These are phyloP conservation scores for Ceratocystis huliohia DNA, from an alignment of 2,329 filamentous ascomycete species.

Conservation along the genomic window DNA sequence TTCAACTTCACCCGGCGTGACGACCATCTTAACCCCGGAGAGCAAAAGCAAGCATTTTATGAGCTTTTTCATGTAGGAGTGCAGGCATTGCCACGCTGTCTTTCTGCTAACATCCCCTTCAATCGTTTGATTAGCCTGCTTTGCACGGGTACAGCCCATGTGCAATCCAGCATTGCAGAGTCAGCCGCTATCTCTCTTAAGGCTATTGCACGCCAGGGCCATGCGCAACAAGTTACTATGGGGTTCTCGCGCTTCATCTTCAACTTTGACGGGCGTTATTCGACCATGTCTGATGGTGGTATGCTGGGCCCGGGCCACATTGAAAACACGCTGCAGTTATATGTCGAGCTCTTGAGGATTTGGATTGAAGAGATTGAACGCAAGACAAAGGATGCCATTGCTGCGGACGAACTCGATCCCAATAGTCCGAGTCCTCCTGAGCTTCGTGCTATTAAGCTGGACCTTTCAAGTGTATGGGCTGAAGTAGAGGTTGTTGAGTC, in stretches of 20 bases:
- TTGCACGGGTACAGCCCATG: conserved; percentile 92
- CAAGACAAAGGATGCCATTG: conserved; percentile 61
- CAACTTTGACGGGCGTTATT: conserved; percentile 93
- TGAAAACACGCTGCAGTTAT: conserved; percentile 81
- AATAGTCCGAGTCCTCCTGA: conserved; percentile 39
- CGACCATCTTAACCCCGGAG: conserved; percentile 56
- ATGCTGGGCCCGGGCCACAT: conserved; percentile 92
- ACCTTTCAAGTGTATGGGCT: conserved; percentile 76
- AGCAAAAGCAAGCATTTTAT: conserved; percentile 90
- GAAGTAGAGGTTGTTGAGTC: conserved; percentile 96
- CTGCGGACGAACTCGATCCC: conserved; percentile 39
- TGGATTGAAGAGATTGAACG: conserved; percentile 96
- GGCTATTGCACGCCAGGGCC: conserved; percentile 82
- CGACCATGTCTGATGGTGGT: conserved; percentile 94
- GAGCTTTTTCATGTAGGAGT: conserved; percentile 91
- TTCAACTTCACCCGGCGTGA: conserved; percentile 84
- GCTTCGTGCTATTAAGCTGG: conserved; percentile 59
- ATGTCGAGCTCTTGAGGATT: conserved; percentile 85
- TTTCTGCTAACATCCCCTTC: conserved; percentile 82
- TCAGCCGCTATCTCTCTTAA: conserved; percentile 90
- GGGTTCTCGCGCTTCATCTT: conserved; percentile 97
- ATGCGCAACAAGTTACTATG: conserved; percentile 90
- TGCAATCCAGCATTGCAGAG: conserved; percentile 79
- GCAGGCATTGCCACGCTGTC: conserved; percentile 84
- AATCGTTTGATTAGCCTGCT: conserved; percentile 87